These are phyloP conservation scores for Epichloe uncinata DNA, from an alignment of 2,329 filamentous ascomycete genomes.

Conservation along the genomic window DNA sequence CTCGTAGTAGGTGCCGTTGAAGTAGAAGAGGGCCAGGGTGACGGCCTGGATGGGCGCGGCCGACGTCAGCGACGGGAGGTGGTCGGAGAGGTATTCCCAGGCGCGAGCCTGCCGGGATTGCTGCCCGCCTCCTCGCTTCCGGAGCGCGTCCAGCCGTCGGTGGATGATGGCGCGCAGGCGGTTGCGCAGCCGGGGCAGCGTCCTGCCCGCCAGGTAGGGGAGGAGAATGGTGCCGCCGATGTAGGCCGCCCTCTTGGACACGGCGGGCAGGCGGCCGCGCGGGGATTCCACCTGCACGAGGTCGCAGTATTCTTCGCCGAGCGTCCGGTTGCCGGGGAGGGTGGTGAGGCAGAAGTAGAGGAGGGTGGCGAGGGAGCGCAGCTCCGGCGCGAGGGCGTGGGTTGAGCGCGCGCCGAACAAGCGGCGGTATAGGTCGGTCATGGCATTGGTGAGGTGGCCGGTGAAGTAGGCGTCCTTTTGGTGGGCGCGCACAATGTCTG, in stretches of 20 bases:
- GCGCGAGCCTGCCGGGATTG: slow-evolving; percentile 30
- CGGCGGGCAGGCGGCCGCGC: slow-evolving; percentile 24
- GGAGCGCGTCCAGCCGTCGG: slow-evolving; percentile 32
- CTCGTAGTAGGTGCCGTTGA: slow-evolving; percentile 89
- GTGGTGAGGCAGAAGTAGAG: slow-evolving; percentile 87
- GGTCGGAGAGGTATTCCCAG: slow-evolving; percentile 61
- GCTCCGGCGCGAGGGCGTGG: slow-evolving; percentile 70
- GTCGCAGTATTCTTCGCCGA: slow-evolving; percentile 97
- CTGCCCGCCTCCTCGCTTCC: slow-evolving; percentile 12
- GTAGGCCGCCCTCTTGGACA: slow-evolving; percentile 40
- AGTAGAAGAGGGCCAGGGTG: slow-evolving; percentile 85
- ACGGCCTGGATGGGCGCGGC: slow-evolving; percentile 72
- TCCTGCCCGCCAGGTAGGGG: slow-evolving; percentile 52
- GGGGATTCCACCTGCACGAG: slow-evolving; percentile 70
- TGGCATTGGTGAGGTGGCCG: slow-evolving; percentile 63
- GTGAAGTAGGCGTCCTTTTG: slow-evolving; percentile 95
- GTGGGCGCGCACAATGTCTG: slow-evolving; percentile 90
- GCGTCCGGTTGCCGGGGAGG: slow-evolving; percentile 77
- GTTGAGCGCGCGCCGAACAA: slow-evolving; percentile 76
- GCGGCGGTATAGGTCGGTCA: slow-evolving; percentile 68
- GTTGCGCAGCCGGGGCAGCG: slow-evolving; percentile 49
- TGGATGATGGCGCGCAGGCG: slow-evolving; percentile 50
- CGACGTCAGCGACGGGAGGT: slow-evolving; percentile 70
- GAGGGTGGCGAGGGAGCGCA: slow-evolving; percentile 66
- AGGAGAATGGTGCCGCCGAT: slow-evolving; percentile 53